Evolutionary conservation across 805 yeast species (phyloP).

Genomic region (Yarrowia sp.): DNA sequence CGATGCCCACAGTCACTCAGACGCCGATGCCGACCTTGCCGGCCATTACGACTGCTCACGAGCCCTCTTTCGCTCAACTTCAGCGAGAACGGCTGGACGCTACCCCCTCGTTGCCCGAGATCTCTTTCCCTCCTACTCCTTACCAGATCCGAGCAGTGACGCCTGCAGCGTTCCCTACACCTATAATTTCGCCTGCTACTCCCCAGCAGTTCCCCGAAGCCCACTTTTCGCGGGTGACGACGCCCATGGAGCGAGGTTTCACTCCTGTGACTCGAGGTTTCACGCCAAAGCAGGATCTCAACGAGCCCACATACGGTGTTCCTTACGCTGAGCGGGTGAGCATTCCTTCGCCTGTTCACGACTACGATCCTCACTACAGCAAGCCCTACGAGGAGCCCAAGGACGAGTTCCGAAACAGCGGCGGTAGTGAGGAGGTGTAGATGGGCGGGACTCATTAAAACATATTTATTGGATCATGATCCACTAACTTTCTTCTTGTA

Average conservation of each 20-base stretch:
- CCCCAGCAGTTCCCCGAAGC: slow-evolving; percentile 36
- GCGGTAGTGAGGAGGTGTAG: slow-evolving; percentile 20
- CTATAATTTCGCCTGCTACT: slow-evolving; percentile 20
- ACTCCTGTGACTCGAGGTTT: slow-evolving; percentile 6
- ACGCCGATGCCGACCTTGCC: slow-evolving; percentile 11
- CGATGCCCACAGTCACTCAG: slow-evolving; percentile 21
- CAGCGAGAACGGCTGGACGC: slow-evolving; percentile 32
- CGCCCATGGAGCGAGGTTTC: slow-evolving; percentile 34
- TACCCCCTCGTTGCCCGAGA: slow-evolving; percentile 24
- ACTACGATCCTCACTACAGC: slow-evolving; percentile 34
- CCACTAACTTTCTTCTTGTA: slow-evolving; percentile 37
- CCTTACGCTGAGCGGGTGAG: slow-evolving; percentile 24
- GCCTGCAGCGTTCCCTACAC: slow-evolving; percentile 32
- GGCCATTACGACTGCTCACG: slow-evolving; percentile 26
- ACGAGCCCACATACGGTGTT: slow-evolving; percentile 22
- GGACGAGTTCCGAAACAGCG: slow-evolving; percentile 34
- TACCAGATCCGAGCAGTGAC: slow-evolving; percentile 33
- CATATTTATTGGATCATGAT: slow-evolving; percentile 32
- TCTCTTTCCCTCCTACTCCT: slow-evolving; percentile 28
- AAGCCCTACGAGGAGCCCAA: slow-evolving; percentile 29
- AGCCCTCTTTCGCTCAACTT: slow-evolving; percentile 18
- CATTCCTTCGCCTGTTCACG: slow-evolving; percentile 28
- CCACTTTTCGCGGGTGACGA: slow-evolving; percentile 5
- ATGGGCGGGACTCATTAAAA: neutral
- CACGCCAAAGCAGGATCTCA: slow-evolving; percentile 31